phyloP scores from a whole-genome alignment of 2,329 filamentous ascomycete genomes.

The Colletotrichum limetticola region DNA sequence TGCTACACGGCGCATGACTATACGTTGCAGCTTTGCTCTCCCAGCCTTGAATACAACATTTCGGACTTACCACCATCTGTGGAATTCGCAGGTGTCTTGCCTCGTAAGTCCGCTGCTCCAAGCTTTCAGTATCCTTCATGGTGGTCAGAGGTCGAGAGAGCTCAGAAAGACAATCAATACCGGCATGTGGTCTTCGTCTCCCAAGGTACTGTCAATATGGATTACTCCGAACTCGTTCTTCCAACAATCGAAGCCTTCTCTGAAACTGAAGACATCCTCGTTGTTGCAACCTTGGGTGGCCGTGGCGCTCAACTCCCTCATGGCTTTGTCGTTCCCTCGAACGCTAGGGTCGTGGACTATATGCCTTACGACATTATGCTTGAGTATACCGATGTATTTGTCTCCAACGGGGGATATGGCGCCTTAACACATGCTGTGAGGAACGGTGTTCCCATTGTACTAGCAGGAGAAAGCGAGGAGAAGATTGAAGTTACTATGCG shows the following conservation, averaged over 20 bases:
- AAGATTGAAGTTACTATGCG: slow-evolving; percentile 54
- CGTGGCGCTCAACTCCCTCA: slow-evolving; percentile 35
- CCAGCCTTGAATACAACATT: slow-evolving; percentile 51
- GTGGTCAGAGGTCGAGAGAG: slow-evolving; percentile 54
- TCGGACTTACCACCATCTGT: slow-evolving; percentile 50
- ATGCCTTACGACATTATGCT: slow-evolving; percentile 60
- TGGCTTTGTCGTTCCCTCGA: slow-evolving; percentile 43
- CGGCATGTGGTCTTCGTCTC: slow-evolving; percentile 53
- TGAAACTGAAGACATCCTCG: slow-evolving; percentile 48
- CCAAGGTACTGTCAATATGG: slow-evolving; percentile 56
- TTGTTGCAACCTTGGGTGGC: slow-evolving; percentile 45
- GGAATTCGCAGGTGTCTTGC: slow-evolving; percentile 55
- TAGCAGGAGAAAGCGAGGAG: slow-evolving; percentile 54
- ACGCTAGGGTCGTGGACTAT: slow-evolving; percentile 58
- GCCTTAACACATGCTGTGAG: slow-evolving; percentile 56
- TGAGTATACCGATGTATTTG: slow-evolving; percentile 54
- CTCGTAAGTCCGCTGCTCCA: slow-evolving; percentile 43
- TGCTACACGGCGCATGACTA: slow-evolving; percentile 42
- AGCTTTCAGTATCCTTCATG: slow-evolving; percentile 51
- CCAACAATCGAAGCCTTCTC: slow-evolving; percentile 56
- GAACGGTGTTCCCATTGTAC: slow-evolving; percentile 58
- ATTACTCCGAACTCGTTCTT: slow-evolving; percentile 53
- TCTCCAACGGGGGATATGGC: slow-evolving; percentile 62
- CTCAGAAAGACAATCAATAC: slow-evolving; percentile 5
- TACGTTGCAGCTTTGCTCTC: slow-evolving; percentile 49